These are phyloP conservation scores for Fusarium scirpi DNA, from an alignment of 2,329 filamentous ascomycete genomes.

Conservation along the genomic window DNA sequence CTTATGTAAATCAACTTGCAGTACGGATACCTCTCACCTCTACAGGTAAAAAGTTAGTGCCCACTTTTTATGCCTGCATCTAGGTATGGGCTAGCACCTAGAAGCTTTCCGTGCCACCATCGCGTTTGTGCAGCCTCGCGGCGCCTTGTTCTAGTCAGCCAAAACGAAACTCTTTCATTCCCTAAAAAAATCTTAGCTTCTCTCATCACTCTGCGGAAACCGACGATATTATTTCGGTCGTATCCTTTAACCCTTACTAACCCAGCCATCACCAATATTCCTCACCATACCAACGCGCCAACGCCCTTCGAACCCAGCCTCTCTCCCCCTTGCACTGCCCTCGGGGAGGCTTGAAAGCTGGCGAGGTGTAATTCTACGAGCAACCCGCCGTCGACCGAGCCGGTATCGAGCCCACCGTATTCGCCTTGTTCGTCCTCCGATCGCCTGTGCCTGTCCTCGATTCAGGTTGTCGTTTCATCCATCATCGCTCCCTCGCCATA, in stretches of 20 bases:
- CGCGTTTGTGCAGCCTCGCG: slow-evolving; percentile 42
- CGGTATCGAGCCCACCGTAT: slow-evolving; percentile 1
- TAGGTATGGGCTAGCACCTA: neutral
- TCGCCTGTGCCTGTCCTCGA: neutral
- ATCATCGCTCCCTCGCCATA: neutral
- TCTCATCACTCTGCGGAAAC: slow-evolving; percentile 27
- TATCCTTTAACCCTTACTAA: slow-evolving; percentile 22
- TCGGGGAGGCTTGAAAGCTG: slow-evolving; percentile 38
- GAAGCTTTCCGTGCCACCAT: slow-evolving; percentile 25
- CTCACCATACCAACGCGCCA: slow-evolving; percentile 30
- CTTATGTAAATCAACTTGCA: neutral
- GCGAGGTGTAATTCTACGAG: neutral
- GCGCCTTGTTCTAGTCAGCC: slow-evolving; percentile 32
- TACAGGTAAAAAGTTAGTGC: neutral
- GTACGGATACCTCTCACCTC: neutral
- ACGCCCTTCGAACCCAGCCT: slow-evolving; percentile 25
- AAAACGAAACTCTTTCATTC: slow-evolving; percentile 19
- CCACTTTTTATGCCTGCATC: neutral
- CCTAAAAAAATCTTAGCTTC: slow-evolving; percentile 15
- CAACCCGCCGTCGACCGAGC: slow-evolving; percentile 3
- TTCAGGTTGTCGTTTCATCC: neutral
- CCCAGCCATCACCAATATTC: slow-evolving; percentile 27
- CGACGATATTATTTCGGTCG: slow-evolving; percentile 22
- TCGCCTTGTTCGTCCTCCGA: slow-evolving; percentile 1
- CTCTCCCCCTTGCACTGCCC: slow-evolving; percentile 43